Evolutionary conservation across 2,329 filamentous ascomycete genomes (phyloP).

Genomic region (Alternaria tenuissima): DNA sequence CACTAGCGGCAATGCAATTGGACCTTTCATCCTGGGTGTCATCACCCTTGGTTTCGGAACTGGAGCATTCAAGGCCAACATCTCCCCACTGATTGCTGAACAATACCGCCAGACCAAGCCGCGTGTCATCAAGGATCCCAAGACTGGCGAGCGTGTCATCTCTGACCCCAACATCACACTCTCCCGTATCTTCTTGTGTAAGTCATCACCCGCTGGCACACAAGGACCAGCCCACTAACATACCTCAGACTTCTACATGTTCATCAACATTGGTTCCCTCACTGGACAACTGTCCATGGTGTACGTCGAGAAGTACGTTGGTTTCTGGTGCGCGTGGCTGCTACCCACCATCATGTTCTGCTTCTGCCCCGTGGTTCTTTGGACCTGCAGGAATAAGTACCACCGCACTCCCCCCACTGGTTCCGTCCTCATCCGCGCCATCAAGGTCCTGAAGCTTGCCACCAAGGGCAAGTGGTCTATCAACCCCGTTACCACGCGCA

Average conservation of each 20-base stretch:
- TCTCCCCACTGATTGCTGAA: slow-evolving; percentile 73
- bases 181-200: slow-evolving; percentile 64
- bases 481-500: slow-evolving; percentile 67
- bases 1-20: slow-evolving; percentile 55
- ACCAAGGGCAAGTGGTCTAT: slow-evolving; percentile 70
- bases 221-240: background rate
- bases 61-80: slow-evolving; percentile 58
- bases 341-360: slow-evolving; percentile 73
- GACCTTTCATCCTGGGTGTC: slow-evolving; percentile 61
- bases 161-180: slow-evolving; percentile 74
- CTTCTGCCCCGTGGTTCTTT: slow-evolving; percentile 68
- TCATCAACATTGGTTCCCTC: slow-evolving; percentile 67
- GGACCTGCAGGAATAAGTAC: slow-evolving; percentile 69
- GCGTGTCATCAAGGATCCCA: slow-evolving; percentile 61
- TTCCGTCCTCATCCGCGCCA: slow-evolving; percentile 73
- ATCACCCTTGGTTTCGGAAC: slow-evolving; percentile 57
- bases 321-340: slow-evolving; percentile 76
- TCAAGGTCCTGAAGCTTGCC: slow-evolving; percentile 67
- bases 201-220: background rate
- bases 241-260: background rate
- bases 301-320: slow-evolving; percentile 78
- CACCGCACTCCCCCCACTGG: slow-evolving; percentile 71
- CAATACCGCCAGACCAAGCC: slow-evolving; percentile 70
- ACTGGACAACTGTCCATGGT: slow-evolving; percentile 76
- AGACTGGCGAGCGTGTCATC: slow-evolving; percentile 72